These are phyloP conservation scores for Penicillium crystallinum DNA, from an alignment of 495 filamentous ascomycete genomes.

Conservation along the genomic window DNA sequence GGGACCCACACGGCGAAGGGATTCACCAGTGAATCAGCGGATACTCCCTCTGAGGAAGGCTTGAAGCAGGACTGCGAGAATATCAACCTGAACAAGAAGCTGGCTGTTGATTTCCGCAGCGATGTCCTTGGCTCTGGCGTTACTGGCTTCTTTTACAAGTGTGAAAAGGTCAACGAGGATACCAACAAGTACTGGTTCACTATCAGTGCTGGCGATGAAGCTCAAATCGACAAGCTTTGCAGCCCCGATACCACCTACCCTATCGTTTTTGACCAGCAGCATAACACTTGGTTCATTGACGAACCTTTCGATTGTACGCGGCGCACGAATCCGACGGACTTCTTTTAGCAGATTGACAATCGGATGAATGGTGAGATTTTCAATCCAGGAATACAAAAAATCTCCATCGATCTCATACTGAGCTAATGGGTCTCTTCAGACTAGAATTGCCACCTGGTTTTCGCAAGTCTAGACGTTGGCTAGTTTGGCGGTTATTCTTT, in stretches of 20 bases:
- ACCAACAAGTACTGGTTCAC: slow-evolving; percentile 29
- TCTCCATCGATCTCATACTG: no score
- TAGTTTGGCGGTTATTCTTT: no score
- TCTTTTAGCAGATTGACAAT: background rate
- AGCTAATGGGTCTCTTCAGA: no score
- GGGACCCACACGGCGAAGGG: slow-evolving; percentile 26
- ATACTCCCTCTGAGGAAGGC: slow-evolving; percentile 10
- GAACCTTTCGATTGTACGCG: slow-evolving; percentile 26
- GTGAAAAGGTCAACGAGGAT: slow-evolving; percentile 19
- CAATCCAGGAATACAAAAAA: background rate
- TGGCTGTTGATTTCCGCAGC: slow-evolving; percentile 24
- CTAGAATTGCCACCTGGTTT: no score
- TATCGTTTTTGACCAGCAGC: slow-evolving; percentile 22
- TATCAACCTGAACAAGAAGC: slow-evolving; percentile 27
- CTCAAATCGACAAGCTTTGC: slow-evolving; percentile 23
- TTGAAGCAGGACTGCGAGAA: slow-evolving; percentile 25
- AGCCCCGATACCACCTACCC: slow-evolving; percentile 16
- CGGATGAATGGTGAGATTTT: no score
- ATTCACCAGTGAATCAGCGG: slow-evolving; percentile 16
- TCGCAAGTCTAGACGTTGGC: no score
- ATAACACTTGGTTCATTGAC: slow-evolving; percentile 26
- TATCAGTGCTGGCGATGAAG: slow-evolving; percentile 15
- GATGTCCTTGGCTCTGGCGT: slow-evolving; percentile 20
- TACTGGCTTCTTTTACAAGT: slow-evolving; percentile 25
- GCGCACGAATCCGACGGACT: slow-evolving; percentile 13